These are phyloP conservation scores for Viola pubescens DNA, from an alignment of 441 rosid genomes.

Conservation along the genomic window DNA sequence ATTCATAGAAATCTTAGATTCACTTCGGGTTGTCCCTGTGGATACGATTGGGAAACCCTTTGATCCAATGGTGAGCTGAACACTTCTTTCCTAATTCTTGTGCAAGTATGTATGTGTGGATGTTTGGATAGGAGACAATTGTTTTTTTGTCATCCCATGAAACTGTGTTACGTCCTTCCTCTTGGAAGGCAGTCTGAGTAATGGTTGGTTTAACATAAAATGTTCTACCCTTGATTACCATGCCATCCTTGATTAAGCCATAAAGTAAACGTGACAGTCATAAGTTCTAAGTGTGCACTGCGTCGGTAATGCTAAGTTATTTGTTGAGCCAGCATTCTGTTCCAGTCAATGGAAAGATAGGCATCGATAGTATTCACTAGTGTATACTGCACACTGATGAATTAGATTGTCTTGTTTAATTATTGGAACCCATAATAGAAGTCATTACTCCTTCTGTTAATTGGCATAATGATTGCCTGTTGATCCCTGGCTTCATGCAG, in stretches of 20 bases:
- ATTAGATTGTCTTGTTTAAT: conserved; percentile 1
- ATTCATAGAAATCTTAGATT: conserved; percentile 63
- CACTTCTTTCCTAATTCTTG: not conserved
- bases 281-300: no score
- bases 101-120: not conserved
- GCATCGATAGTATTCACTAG: not conserved
- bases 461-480: conserved; percentile 23
- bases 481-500: conserved; percentile 43
- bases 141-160: no score
- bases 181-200: no score
- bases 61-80: conserved; percentile 82
- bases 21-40: conserved; percentile 74
- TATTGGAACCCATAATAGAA: conserved; percentile 1
- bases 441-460: conserved; percentile 10
- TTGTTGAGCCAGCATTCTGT: no score
- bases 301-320: no score
- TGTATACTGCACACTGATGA: not conserved
- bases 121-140: not conserved
- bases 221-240: no score
- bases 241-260: no score
- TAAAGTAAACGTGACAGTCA: no score
- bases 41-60: conserved; percentile 78
- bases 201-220: no score
- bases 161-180: no score
- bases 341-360: no score